A percentile compares a stretch with the other conserved stretches of the same genome.
These are phyloP conservation scores for Microsporum canis DNA, from an alignment of 2,329 filamentous ascomycete species.

Conservation along the genomic window DNA sequence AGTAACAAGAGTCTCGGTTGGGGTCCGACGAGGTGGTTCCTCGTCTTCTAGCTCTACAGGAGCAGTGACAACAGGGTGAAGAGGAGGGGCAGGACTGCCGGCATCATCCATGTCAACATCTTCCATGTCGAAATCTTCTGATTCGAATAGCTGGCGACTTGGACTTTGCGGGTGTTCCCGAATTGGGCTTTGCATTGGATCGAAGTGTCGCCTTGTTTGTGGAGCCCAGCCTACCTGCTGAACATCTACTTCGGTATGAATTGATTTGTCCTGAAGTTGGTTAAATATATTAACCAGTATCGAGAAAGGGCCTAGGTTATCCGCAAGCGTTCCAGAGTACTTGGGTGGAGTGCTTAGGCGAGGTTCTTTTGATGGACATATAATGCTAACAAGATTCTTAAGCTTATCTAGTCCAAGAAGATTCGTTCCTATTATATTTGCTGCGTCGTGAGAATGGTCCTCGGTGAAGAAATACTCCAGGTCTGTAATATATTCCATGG, in stretches of 20 bases:
- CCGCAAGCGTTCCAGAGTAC: slow-evolving; percentile 7
- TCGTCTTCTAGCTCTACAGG: not conserved
- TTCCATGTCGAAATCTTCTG: not conserved
- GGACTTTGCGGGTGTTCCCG: no score
- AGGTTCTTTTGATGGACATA: slow-evolving; percentile 9
- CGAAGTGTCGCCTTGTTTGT: not conserved
- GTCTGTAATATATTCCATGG: slow-evolving; percentile 9
- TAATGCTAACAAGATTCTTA: slow-evolving; percentile 8
- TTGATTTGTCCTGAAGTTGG: slow-evolving; percentile 4
- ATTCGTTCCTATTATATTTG: slow-evolving; percentile 7
- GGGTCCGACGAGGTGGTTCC: slow-evolving; percentile 9
- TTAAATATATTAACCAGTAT: slow-evolving; percentile 8
- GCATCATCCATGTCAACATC: slow-evolving; percentile 1
- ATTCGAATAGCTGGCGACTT: not conserved
- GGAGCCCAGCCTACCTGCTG: not conserved
- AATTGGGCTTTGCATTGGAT: not conserved
- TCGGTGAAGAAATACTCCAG: slow-evolving; percentile 12
- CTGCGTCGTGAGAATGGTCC: slow-evolving; percentile 9
- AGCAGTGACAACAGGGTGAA: not conserved
- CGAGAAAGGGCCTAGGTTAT: slow-evolving; percentile 10
- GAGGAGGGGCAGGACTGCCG: not conserved
- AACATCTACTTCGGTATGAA: not conserved
- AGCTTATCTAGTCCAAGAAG: slow-evolving; percentile 11
- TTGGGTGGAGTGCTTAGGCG: slow-evolving; percentile 8
- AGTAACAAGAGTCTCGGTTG: slow-evolving; percentile 12